Percentiles rank a stretch among this genome's conserved stretches.
Evolutionary conservation across 345 rosid genomes (phyloP).

Genomic region (Aurinia saxatilis): DNA sequence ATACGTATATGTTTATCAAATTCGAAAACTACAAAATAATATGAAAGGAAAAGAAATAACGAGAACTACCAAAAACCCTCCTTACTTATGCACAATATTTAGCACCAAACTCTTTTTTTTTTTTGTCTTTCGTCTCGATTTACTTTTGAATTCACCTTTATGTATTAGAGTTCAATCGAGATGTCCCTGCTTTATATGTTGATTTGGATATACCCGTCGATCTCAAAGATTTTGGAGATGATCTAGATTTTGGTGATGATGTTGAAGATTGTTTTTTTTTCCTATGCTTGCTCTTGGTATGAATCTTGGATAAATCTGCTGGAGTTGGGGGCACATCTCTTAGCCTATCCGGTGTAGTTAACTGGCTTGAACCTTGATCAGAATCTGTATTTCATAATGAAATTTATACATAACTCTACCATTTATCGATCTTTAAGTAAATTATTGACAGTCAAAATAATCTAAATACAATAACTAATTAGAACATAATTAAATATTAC

Average conservation of each 20-base stretch:
- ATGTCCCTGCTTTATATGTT: conserved; percentile 6
- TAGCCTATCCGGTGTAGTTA: conserved; percentile 7
- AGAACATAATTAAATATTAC: conserved; percentile 19
- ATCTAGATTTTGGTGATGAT: conserved; percentile 27
- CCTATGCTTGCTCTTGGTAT: conserved; percentile 19
- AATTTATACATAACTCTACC: background rate
- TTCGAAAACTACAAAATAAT: background rate
- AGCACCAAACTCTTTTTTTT: background rate
- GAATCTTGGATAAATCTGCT: conserved; percentile 4
- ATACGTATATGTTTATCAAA: background rate
- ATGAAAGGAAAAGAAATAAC: background rate
- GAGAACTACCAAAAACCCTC: background rate
- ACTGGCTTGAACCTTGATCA: conserved; percentile 20
- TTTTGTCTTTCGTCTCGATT: background rate
- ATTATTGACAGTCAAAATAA: background rate
- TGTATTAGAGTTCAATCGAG: conserved; percentile 22
- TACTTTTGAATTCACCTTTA: background rate
- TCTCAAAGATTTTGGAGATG: conserved; percentile 27
- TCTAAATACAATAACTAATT: background rate
- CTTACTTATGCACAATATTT: background rate
- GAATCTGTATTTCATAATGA: conserved; percentile 3
- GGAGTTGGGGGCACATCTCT: conserved; percentile 23
- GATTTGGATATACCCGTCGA: conserved; percentile 12
- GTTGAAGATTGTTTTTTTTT: conserved; percentile 22
- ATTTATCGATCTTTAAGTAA: background rate